Evolutionary conservation across 208 protist genomes (phyloP).

Genomic region (Blastocrithidia nonstop): DNA sequence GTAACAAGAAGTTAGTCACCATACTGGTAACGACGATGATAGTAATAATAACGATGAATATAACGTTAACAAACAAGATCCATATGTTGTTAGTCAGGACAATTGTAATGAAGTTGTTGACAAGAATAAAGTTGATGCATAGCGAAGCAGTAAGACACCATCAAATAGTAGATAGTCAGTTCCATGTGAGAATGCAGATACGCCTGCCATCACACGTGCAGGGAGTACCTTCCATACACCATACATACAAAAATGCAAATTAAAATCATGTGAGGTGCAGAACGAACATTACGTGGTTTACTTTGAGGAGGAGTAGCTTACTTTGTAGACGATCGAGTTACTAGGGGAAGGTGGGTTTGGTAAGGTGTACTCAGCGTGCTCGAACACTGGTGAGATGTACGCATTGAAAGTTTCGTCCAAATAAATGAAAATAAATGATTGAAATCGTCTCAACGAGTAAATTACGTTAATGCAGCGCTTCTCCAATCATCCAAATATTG

Average conservation of each 20-base stretch:
- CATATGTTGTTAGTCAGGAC: no score
- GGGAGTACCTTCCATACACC: slow-evolving; percentile 45
- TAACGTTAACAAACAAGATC: background rate
- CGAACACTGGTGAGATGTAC: slow-evolving; percentile 55
- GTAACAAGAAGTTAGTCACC: no score
- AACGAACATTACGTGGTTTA: slow-evolving; percentile 52
- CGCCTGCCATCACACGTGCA: slow-evolving; percentile 39
- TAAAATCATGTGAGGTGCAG: slow-evolving; percentile 15
- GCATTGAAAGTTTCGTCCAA: slow-evolving; percentile 79
- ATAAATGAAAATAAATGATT: slow-evolving; percentile 62
- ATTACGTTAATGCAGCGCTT: slow-evolving; percentile 79
- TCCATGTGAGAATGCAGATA: slow-evolving; percentile 56
- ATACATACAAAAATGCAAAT: slow-evolving; percentile 54
- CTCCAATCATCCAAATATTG: slow-evolving; percentile 75
- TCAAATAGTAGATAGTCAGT: slow-evolving; percentile 25
- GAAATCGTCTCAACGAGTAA: slow-evolving; percentile 68
- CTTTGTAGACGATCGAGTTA: slow-evolving; percentile 41
- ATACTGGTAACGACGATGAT: background rate
- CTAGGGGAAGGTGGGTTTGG: slow-evolving; percentile 79
- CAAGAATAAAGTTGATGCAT: slow-evolving; percentile 3
- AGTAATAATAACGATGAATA: background rate
- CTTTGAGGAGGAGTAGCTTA: slow-evolving; percentile 57
- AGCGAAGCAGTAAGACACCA: slow-evolving; percentile 5
- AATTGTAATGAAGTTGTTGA: slow-evolving; percentile 1
- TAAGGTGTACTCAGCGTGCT: slow-evolving; percentile 59